These are phyloP conservation scores for Sclerotinia minor DNA, from an alignment of 2,329 filamentous ascomycete genomes.

Conservation along the genomic window DNA sequence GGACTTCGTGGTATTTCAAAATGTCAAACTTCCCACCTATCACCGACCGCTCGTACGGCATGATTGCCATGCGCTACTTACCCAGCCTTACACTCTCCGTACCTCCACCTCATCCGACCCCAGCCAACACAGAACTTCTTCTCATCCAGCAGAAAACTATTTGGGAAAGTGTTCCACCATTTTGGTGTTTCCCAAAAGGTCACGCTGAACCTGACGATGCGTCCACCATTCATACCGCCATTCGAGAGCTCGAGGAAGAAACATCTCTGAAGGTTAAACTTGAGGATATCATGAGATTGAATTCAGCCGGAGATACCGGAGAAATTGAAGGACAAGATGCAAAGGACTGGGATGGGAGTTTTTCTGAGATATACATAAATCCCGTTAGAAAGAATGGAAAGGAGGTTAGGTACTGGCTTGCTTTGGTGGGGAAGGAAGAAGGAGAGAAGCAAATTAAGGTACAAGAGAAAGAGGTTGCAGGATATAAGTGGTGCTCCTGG, in stretches of 20 bases:
- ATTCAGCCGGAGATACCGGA: constrained; percentile 3
- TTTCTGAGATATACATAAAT: constrained; percentile 26
- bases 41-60: constrained; percentile 33
- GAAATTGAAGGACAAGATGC: constrained; percentile 19
- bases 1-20: too few relatives aligned
- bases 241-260: constrained; percentile 31
- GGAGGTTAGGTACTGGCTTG: constrained; percentile 29
- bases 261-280: constrained; percentile 24
- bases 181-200: constrained; percentile 33
- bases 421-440: constrained; percentile 19
- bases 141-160: constrained; percentile 31
- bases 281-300: constrained; percentile 22
- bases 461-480: constrained; percentile 31
- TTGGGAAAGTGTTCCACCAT: constrained; percentile 7
- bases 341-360: constrained; percentile 23
- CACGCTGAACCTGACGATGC: constrained; percentile 29
- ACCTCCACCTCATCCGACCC: constrained; percentile 17
- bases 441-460: constrained; percentile 26
- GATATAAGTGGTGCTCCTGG: constrained; percentile 30
- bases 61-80: constrained; percentile 28
- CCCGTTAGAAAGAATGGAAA: constrained; percentile 28
- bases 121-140: constrained; percentile 29
- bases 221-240: constrained; percentile 23
- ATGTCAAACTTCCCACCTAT: constrained; percentile 22
- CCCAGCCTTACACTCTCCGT: constrained; percentile 4